A percentile compares a stretch with the other conserved stretches of the same genome.
These are phyloP conservation scores for Colletotrichum noveboracense DNA, from an alignment of 2,329 filamentous ascomycete species.

Conservation along the genomic window DNA sequence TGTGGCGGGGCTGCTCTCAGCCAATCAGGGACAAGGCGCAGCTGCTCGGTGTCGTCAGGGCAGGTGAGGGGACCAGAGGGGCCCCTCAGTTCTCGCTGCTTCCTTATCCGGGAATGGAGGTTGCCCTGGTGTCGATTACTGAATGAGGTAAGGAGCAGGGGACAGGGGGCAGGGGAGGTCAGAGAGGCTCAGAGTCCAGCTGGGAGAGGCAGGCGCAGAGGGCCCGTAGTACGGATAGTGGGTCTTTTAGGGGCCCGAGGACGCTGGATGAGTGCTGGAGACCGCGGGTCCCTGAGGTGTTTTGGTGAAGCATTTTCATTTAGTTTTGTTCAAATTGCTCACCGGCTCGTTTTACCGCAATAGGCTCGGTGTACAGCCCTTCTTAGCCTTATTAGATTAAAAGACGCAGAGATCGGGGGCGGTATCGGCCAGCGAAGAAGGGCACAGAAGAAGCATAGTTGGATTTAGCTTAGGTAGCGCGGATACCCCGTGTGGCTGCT, in stretches of 20 bases:
- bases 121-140: background rate
- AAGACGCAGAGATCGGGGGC: background rate
- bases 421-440: background rate
- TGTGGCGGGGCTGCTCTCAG: background rate
- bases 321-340: background rate
- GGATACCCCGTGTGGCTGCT: background rate
- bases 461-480: background rate
- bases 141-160: background rate
- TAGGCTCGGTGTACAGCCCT: background rate
- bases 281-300: background rate
- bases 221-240: background rate
- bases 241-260: background rate
- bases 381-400: background rate
- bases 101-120: background rate
- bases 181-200: conserved; percentile 4
- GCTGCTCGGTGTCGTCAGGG: background rate
- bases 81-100: background rate
- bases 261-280: background rate
- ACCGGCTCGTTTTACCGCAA: background rate
- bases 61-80: background rate
- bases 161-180: background rate
- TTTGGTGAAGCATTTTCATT: background rate
- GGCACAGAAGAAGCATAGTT: background rate
- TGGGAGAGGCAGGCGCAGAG: conserved; percentile 11
- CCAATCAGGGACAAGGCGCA: conserved; percentile 3